These are phyloP conservation scores for Rhododendron molle DNA, from an alignment of 148 eudicot genomes.

Conservation along the genomic window DNA sequence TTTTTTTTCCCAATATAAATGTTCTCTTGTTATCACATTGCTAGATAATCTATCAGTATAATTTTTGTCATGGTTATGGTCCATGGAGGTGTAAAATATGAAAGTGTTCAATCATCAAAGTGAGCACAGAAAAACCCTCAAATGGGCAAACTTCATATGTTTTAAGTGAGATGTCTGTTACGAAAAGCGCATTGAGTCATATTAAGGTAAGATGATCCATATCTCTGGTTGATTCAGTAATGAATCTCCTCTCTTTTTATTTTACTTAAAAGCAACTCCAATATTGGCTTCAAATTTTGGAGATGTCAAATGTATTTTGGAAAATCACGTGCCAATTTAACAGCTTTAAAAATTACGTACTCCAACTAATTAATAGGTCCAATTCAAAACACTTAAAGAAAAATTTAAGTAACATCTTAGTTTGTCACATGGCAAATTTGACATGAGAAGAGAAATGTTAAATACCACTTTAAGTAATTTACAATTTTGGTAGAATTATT, in stretches of 20 bases:
- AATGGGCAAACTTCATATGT: neutral
- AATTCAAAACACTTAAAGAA: neutral
- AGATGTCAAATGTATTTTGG: neutral
- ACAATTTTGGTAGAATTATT: neutral
- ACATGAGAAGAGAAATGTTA: neutral
- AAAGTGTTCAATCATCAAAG: neutral
- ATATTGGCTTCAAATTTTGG: neutral
- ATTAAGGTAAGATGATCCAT: neutral
- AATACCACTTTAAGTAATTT: neutral
- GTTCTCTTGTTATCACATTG: too few species aligned
- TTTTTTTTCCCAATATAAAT: too few species aligned
- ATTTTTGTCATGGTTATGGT: neutral
- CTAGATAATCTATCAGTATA: too few species aligned
- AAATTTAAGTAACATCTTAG: neutral
- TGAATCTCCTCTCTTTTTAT: too few species aligned
- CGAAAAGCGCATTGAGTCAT: neutral
- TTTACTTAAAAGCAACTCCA: too few species aligned
- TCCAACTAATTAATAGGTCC: neutral
- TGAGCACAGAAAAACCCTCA: neutral
- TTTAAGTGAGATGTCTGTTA: neutral
- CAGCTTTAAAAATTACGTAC: neutral
- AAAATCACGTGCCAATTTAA: neutral
- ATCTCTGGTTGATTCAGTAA: neutral
- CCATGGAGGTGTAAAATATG: neutral
- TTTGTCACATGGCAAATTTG: neutral